phyloP scores from a whole-genome alignment of 768 basidiomycete genomes.

The Boletus rubropictus region DNA sequence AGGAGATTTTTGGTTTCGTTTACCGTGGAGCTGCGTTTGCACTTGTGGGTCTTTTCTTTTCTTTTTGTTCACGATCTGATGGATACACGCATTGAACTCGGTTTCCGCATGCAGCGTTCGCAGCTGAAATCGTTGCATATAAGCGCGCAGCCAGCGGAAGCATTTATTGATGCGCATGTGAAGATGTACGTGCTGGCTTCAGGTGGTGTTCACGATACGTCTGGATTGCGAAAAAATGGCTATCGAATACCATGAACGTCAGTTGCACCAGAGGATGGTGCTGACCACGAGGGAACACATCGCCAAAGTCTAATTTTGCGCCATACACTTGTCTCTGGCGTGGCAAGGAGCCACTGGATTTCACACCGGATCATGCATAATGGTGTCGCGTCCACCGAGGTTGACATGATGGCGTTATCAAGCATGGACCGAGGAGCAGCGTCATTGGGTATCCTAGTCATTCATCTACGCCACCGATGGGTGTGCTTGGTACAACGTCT shows the following conservation, averaged over 20 bases:
- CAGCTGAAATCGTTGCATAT: slow-evolving; percentile 26
- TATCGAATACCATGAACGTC: background rate
- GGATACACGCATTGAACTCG: background rate
- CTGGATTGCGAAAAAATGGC: background rate
- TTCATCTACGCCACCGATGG: background rate
- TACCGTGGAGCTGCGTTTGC: slow-evolving; percentile 39
- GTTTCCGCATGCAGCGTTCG: slow-evolving; percentile 17
- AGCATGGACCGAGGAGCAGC: background rate
- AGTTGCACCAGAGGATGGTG: slow-evolving; percentile 7
- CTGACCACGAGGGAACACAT: background rate
- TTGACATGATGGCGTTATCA: slow-evolving; percentile 2
- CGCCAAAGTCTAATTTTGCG: background rate
- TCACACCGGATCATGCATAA: slow-evolving; percentile 8
- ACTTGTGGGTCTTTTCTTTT: slow-evolving; percentile 29
- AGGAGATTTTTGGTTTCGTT: slow-evolving; percentile 35
- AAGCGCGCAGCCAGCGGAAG: slow-evolving; percentile 24
- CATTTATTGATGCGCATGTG: slow-evolving; percentile 33
- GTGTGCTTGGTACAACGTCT: background rate
- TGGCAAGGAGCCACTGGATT: background rate
- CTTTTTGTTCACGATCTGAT: background rate
- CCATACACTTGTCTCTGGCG: background rate
- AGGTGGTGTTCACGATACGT: background rate
- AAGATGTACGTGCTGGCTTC: slow-evolving; percentile 30
- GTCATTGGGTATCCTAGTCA: slow-evolving; percentile 2
- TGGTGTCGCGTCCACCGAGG: background rate